Base-by-base conservation (phyloP, 176 grass and related monocot genomes). In the Stipa capillata region DNA sequence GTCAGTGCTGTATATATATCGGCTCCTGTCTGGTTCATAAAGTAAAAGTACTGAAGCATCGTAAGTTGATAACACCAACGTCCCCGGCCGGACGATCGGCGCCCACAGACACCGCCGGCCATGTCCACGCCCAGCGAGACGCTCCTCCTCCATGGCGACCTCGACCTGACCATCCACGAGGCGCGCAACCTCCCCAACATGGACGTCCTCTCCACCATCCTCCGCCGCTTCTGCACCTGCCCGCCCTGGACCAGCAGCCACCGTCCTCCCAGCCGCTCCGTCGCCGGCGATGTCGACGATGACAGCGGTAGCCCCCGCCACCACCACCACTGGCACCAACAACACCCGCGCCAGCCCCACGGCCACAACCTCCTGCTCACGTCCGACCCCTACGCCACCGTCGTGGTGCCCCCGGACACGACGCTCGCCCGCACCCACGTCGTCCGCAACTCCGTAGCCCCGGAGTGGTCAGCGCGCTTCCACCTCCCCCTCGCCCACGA, bases 101-200 rank as follows among this genome's bases (percentile, higher is more conserved):
- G 34, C 37, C 11, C 49, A 37, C 53, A 14, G 10, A 27, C 17
- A 20, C 32, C 23, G 43, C 49, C 33, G 13, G 9, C 52, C 55
- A 80, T 80, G 76, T n/a, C 58, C 12, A 41, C 27, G 32, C 63
- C 75, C 42, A 70, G 23, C 23, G 27, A 12, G 16, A 16, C 6
- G 35, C 8, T 7, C 41, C 86, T 88, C 57, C 91, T 97, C 8
- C 91, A 97, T 76, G 94, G 91, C 71, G 89, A 97, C 11, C 85
- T 97, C 24, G 53, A 94, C 17, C 82, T 97, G 4, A 49, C 44
- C 2, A 90, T 97, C 81, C 77, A 88, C 81, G 39, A 68, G 36
- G 91, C 91, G 6, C 40, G 75, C 14, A 28, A 82, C 25, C 94
- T 97, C 15, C 91, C 91, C 53, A 97, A 97, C 84, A 93, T 91